Base-by-base conservation (phyloP, 768 basidiomycete genomes). In the Tylopilus sp. region DNA sequence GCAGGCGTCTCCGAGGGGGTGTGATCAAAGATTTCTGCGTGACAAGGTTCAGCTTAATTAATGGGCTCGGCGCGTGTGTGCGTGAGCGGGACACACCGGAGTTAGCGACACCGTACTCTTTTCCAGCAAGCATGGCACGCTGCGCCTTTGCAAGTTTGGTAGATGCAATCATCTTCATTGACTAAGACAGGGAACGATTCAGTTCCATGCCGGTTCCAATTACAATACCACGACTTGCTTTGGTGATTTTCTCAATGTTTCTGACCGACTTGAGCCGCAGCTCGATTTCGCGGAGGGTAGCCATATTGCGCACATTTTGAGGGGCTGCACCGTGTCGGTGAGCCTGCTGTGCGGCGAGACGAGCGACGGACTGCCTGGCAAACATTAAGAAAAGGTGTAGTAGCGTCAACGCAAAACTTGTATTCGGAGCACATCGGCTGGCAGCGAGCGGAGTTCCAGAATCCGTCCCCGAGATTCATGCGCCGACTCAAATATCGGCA, bases 201-300 rank as follows among this genome's bases (percentile, higher is more conserved):
- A 56, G 49, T 44, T 25, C 41, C 44, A 17, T 38, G 20, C 15
- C 28, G 1, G 12, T 9, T 39, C 40, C 18, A 25, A 20, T 28
- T 21, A 28, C 20, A 48, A 46, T 33, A 45, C 56, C 25, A 30
- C 44, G 53, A 61, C 80, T 57, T 57, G 92, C 95, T 79, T 97
- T 95, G 55, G 95, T 98, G 78, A 99, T 98, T 89, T 98, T 98
- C 82, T 97, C 92, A 70, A 95, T 95, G 78, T 97, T 97, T 72
- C 81, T 80, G 66, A 98, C 95, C 42, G 93, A 97, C 83, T 95
- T 91, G 74, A 91, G 81, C 63, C 95, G 86, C 70, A 91, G 73
- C 79, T 99, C 95, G 67, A 99, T 89, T 77, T 99, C 95, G 59
- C 94, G 88, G 59, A 99, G 85, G 54, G 97, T 98, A 38, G 95